Conservation (phyloP, 768 basidiomycete species). For the Phylloporus scabripes region DNA sequence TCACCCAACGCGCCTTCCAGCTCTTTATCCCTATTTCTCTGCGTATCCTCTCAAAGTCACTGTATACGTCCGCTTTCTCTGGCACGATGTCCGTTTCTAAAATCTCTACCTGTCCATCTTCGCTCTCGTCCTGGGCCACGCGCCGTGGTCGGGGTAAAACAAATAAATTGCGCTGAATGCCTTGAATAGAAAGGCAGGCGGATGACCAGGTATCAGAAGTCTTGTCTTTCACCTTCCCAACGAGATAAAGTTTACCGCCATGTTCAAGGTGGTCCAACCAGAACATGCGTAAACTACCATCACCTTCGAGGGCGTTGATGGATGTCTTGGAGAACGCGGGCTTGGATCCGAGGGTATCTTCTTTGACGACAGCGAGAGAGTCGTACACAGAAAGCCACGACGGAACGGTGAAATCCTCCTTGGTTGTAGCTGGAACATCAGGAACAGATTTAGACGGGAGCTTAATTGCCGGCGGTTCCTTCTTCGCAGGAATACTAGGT, state of each 20-base stretch:
- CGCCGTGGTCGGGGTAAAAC: conserved; percentile 72
- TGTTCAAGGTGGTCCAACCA: conserved; percentile 95
- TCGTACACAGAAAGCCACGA: conserved; percentile 76
- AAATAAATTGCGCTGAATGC: conserved; percentile 86
- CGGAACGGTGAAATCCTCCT: conserved; percentile 45
- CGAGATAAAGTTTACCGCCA: conserved; percentile 79
- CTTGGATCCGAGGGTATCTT: conserved; percentile 52
- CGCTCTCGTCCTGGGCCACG: conserved; percentile 35
- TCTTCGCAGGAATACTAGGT: conserved; percentile 31
- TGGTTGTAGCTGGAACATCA: conserved; percentile 21
- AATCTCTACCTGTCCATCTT: conserved; percentile 31
- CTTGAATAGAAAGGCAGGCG: conserved; percentile 80
- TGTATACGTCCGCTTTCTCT: conserved; percentile 62
- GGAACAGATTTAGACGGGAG: conserved; percentile 14
- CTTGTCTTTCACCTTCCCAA: conserved; percentile 88
- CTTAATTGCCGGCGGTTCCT: conserved; percentile 2
- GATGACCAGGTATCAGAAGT: conserved; percentile 62
- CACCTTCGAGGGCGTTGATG: conserved; percentile 66
- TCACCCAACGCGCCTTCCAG: conserved; percentile 81
- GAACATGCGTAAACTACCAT: conserved; percentile 85
- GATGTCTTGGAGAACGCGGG: conserved; percentile 35
- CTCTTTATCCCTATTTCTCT: conserved; percentile 65
- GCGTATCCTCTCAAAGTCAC: conserved; percentile 78
- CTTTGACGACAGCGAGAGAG: conserved; percentile 54
- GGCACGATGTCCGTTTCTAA: conserved; percentile 75